Evolutionary conservation across 2,329 filamentous ascomycete genomes (phyloP), one percentile per base, ranked within the genome.

Genomic region (Fusarium sambucinum): DNA sequence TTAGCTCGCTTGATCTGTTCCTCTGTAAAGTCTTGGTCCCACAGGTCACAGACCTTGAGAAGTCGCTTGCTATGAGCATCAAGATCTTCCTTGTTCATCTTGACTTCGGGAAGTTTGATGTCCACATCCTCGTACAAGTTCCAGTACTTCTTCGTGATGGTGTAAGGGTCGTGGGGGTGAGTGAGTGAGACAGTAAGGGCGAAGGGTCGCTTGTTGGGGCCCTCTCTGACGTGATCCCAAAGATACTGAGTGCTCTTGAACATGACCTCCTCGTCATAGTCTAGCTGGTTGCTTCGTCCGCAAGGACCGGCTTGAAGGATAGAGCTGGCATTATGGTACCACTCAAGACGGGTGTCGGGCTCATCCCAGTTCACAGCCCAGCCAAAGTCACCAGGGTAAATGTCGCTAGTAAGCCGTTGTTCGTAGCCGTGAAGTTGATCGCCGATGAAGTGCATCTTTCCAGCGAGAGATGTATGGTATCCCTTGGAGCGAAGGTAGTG

Each of bases 381-480:
- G 68, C 94, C 94, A 76, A 96, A 94, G 76, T 97, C 94, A 59
- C 91, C 94, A 1, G 94, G 94, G 79, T 97, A 97, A 76, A 97
- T 97, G 78, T 97, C 94, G 71, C 91, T 92, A n/a, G 94, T 97
- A 74, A 97, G 85, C 59, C 94, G 89, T 75, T 93, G 91, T 83
- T 97, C 94, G 75, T 97, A 97, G 30, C 94, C 94, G 77, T 97
- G 94, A 62, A 97, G 85, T 81, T 97, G 94, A 77, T 97, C 94
- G 33, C 94, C 94, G 55, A 96, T 92, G 77, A 97, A 97, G 81
- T 97, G 94, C 94, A 97, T 97, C 86, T 97, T 97, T 66, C 94
- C 94, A 7, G 94, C 93, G 72, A 97, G 84, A 8, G 91, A 92
- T 14, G 94, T 97, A 80, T 97, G 92, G 76, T 97, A 97, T 54